Evolutionary conservation across 352 stramenopile species (phyloP).

Genomic region (Phytopythium cucurbitacearum): DNA sequence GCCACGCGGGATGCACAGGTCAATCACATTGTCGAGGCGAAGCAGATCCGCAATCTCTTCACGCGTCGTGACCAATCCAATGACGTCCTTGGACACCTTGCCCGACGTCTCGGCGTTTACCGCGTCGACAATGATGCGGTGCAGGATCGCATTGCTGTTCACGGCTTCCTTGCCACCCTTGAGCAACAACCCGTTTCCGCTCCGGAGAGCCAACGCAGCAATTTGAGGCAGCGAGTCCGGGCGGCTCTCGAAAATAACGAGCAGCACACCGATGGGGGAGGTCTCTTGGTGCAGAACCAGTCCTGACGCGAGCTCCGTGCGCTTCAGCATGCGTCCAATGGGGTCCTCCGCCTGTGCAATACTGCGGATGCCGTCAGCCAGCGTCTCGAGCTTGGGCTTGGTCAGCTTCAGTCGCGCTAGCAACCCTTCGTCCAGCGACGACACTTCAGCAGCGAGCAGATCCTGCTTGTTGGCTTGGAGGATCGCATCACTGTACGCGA

Average conservation of each 20-base stretch:
- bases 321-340: conserved; percentile 68
- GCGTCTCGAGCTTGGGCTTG: conserved; percentile 91
- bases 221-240: conserved; percentile 97
- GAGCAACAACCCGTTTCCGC: conserved; percentile 95
- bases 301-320: conserved; percentile 88
- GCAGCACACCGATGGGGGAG: conserved; percentile 95
- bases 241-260: conserved; percentile 98
- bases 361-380: conserved; percentile 93
- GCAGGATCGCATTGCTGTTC: conserved; percentile 88
- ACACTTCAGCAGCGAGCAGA: conserved; percentile 75
- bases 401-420: conserved; percentile 85
- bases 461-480: conserved; percentile 92
- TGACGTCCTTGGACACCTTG: conserved; percentile 90
- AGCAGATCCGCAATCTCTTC: conserved; percentile 93
- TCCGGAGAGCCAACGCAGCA: conserved; percentile 92
- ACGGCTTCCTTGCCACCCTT: conserved; percentile 97
- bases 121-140: conserved; percentile 92
- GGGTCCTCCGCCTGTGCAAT: conserved; percentile 84
- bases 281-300: conserved; percentile 94
- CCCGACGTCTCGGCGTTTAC: conserved; percentile 87
- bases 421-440: conserved; percentile 58
- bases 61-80: conserved; percentile 93
- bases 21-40: conserved; percentile 95
- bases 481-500: conserved; percentile 80
- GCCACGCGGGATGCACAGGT: conserved; percentile 97